Base-by-base conservation (phyloP, 768 basidiomycete genomes). In the Russula brevipes region DNA sequence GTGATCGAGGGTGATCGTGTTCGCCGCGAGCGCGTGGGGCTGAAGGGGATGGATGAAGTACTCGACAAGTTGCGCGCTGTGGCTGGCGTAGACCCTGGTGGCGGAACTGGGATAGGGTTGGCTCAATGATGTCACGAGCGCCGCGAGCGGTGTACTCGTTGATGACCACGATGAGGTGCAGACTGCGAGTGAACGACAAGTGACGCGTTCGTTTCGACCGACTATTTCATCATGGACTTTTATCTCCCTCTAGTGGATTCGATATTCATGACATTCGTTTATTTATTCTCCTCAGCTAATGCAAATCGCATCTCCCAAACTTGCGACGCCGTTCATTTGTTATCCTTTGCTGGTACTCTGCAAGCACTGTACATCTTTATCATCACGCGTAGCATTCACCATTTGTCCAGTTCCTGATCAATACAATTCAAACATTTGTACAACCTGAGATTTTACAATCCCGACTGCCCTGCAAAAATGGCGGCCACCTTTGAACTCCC, bases 11-110 rank as follows among this genome's bases (percentile, higher is more conserved):
- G 44, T 9, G 66, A 67, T 35, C 57, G 63, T 14, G 17, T 54
- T 31, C 66, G 66, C 42, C 58, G 57, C 7, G 66, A 64, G 11
- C 63, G 59, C 12, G 42, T 64, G 12, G 63, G 63, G 59, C 47
- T 60, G 35, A 64, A 62, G 46, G 67, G 65, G 50, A 66, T 68
- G 65, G 67, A 68, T 8, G 61, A 68, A 55, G 57, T 66, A 38
- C 61, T 68, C 16, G 65, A 68, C 45, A 59, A 60, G 52, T 59
- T 68, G 36, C 60, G 61, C 3, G 67, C 54, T 17, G 57, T 60
- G 8, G 67, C 65, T 53, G 66, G 66, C 17, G 57, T 59, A 8
- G 60, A 49, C 31, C 1, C 53, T 35, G 33, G 7, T 30, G 39
- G 16, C 5, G 38, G 46, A 16, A 10, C 31, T n/a, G 62, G 55